phyloP scores from a whole-genome alignment of 345 rosid species.

The Angophora floribunda region DNA sequence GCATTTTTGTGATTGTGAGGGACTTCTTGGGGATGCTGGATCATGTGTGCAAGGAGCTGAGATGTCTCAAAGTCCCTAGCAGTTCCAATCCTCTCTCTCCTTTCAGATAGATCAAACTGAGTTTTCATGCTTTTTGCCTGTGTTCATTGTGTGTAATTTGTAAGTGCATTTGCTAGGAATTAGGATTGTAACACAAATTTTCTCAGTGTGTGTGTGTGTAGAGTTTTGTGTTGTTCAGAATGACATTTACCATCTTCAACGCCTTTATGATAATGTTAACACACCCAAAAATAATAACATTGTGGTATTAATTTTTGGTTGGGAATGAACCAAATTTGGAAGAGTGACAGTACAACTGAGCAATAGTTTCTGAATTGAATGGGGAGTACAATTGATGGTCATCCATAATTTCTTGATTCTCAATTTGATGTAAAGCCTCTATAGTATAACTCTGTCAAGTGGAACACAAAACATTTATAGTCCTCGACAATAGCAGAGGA shows the following conservation, averaged over 20 bases:
- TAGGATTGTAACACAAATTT: not conserved
- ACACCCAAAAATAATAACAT: not conserved
- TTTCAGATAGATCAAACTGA: constrained; percentile 37
- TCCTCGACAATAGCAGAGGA: not conserved
- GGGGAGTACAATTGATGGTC: not conserved
- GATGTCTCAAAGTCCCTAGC: constrained; percentile 45
- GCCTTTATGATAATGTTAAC: not conserved
- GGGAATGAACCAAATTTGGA: not conserved
- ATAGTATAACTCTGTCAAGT: not conserved
- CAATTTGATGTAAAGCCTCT: not conserved
- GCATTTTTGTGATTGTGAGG: constrained; percentile 94
- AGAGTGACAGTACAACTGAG: not conserved
- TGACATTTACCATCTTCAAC: not conserved
- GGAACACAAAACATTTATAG: not conserved
- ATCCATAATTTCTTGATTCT: not conserved
- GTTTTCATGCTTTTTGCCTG: not conserved
- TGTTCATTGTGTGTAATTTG: not conserved
- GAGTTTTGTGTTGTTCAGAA: not conserved
- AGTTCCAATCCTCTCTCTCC: constrained; percentile 76
- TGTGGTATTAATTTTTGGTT: not conserved
- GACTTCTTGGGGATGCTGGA: constrained; percentile 94
- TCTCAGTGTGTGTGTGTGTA: not conserved
- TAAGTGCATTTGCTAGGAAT: not conserved
- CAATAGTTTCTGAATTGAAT: not conserved
- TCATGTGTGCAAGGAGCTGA: constrained; percentile 85